Percentiles rank a stretch among this genome's conserved stretches.
Conservation (phyloP, 2,329 filamentous ascomycete genomes). For the Aschersonia sp. region DNA sequence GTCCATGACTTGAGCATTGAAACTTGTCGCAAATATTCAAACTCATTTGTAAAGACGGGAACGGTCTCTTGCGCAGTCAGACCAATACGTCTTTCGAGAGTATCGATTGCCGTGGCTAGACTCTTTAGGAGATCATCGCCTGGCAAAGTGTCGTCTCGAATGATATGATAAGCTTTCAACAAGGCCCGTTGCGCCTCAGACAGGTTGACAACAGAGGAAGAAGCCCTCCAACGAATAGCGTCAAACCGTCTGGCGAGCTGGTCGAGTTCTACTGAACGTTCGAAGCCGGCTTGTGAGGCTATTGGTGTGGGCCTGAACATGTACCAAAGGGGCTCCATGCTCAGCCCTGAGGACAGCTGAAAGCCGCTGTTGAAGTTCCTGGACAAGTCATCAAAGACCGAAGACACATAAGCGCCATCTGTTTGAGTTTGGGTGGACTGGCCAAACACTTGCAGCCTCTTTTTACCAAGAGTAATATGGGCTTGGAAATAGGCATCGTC, state of each 20-base stretch:
- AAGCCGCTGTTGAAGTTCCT: slow-evolving; percentile 54
- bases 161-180: slow-evolving; percentile 38
- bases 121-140: slow-evolving; percentile 32
- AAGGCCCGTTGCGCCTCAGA: slow-evolving; percentile 39
- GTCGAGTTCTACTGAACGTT: slow-evolving; percentile 35
- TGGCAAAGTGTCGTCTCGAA: slow-evolving; percentile 26
- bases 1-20: slow-evolving; percentile 22
- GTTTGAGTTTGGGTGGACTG: slow-evolving; percentile 9
- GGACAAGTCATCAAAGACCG: slow-evolving; percentile 27
- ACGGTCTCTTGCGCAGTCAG: slow-evolving; percentile 23
- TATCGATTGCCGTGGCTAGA: slow-evolving; percentile 34
- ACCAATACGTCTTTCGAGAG: slow-evolving; percentile 31
- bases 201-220: slow-evolving; percentile 35
- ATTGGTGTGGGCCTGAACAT: slow-evolving; percentile 50
- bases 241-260: slow-evolving; percentile 46
- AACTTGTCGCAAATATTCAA: slow-evolving; percentile 42
- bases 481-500: slow-evolving; percentile 52
- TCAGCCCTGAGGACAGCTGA: slow-evolving; percentile 58
- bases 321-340: slow-evolving; percentile 71
- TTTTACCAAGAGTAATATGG: slow-evolving; percentile 37
- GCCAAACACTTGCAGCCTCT: slow-evolving; percentile 22
- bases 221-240: slow-evolving; percentile 41
- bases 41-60: slow-evolving; percentile 39
- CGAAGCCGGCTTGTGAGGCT: slow-evolving; percentile 27
- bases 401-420: slow-evolving; percentile 21